Percentiles rank a stretch among this genome's conserved stretches.
These are phyloP conservation scores for Saposhnikovia divaricata DNA, from an alignment of 129 eudicot genomes.

Conservation along the genomic window DNA sequence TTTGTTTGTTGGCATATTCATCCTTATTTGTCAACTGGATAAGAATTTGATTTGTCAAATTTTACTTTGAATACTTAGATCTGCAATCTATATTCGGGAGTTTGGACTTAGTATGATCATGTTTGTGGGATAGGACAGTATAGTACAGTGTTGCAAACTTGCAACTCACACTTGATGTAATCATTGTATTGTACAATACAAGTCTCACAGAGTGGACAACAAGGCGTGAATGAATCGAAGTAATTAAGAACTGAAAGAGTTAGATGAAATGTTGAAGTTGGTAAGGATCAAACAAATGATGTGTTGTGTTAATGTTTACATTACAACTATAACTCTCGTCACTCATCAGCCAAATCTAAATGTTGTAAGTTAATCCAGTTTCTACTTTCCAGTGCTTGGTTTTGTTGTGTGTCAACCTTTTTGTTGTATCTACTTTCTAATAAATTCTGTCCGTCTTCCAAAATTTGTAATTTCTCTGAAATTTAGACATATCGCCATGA, in stretches of 20 bases:
- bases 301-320: not conserved
- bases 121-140: not conserved
- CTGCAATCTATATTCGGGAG: not conserved
- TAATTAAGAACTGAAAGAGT: not conserved
- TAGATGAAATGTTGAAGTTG: not conserved
- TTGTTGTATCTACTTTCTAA: not conserved
- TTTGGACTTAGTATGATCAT: not conserved
- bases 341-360: not conserved
- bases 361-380: not conserved
- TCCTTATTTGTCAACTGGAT: not conserved
- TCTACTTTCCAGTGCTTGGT: not conserved
- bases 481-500: constrained; percentile 82
- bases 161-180: not conserved
- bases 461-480: constrained; percentile 8
- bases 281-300: not conserved
- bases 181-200: not conserved
- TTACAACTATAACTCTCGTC: not conserved
- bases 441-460: not conserved
- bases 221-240: not conserved
- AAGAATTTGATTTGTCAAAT: not conserved
- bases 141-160: not conserved
- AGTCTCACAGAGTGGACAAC: not conserved
- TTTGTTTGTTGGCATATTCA: not conserved
- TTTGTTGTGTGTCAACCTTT: not conserved
- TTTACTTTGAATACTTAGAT: not conserved